A percentile compares a stretch with the other conserved stretches of the same genome.
These are phyloP conservation scores for Tetratostichococcus sp. DNA, from an alignment of 139 green algal species.

Conservation along the genomic window DNA sequence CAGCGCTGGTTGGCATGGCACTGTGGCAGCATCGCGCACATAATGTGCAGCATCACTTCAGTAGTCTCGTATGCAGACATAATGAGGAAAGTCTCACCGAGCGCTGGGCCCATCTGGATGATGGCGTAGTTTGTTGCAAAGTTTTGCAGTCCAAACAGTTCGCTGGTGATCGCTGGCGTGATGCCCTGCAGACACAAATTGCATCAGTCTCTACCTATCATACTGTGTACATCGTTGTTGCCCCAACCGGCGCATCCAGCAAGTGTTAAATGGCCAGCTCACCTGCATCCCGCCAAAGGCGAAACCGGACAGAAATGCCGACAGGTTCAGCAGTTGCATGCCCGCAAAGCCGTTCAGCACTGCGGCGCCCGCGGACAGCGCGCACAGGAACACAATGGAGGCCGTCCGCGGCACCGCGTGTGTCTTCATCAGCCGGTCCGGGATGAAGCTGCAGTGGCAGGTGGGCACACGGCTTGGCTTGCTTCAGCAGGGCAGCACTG, in stretches of 20 bases:
- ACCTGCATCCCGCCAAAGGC: constrained; percentile 53
- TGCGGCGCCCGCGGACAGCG: constrained; percentile 10
- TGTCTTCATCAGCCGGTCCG: constrained; percentile 42
- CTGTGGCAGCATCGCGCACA: no score
- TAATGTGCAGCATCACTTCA: no score
- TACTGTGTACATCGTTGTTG: no score
- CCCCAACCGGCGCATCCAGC: no score
- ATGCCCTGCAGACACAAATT: background rate
- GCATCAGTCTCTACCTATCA: background rate
- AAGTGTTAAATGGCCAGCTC: background rate
- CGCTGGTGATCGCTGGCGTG: constrained; percentile 10
- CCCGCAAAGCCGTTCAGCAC: constrained; percentile 19
- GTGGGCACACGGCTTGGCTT: no score
- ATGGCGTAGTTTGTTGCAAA: constrained; percentile 51
- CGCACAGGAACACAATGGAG: constrained; percentile 35
- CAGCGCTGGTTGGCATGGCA: no score
- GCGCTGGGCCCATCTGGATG: constrained; percentile 33
- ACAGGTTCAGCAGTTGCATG: constrained; percentile 32
- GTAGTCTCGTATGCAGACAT: no score
- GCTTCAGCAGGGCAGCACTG: no score
- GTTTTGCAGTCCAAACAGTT: constrained; percentile 41
- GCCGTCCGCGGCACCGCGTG: constrained; percentile 33
- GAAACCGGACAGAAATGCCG: constrained; percentile 49
- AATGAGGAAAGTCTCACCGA: no score
- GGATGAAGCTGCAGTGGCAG: constrained; percentile 32